phyloP scores from a whole-genome alignment of 768 basidiomycete genomes.

The Calocybe gangraenosa region DNA sequence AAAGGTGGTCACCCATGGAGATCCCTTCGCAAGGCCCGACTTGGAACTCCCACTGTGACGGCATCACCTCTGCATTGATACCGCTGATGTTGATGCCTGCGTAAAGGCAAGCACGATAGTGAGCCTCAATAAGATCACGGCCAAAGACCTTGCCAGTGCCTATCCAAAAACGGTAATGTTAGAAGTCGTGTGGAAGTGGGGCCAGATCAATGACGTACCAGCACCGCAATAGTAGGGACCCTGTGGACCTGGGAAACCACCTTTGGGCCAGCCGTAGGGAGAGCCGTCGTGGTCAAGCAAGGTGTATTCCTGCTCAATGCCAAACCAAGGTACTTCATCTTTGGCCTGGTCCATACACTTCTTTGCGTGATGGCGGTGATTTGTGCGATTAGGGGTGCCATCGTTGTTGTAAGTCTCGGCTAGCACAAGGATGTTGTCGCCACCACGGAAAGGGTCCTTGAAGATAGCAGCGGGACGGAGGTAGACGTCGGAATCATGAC shows the following conservation, averaged over 20 bases:
- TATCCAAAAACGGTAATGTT: conserved; percentile 22
- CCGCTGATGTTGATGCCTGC: conserved; percentile 96
- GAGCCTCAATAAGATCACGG: conserved; percentile 97
- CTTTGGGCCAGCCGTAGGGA: conserved; percentile 96
- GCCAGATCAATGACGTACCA: conserved; percentile 46
- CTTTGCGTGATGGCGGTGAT: conserved; percentile 89
- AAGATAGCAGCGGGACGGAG: conserved; percentile 96
- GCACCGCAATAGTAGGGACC: conserved; percentile 99
- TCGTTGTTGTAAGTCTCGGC: conserved; percentile 99
- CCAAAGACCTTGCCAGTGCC: conserved; percentile 97
- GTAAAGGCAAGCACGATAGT: conserved; percentile 96
- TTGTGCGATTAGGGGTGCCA: conserved; percentile 95
- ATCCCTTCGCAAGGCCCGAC: conserved; percentile 98
- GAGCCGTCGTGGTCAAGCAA: conserved; percentile 89
- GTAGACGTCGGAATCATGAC: conserved; percentile 94
- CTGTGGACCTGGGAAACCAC: conserved; percentile 99
- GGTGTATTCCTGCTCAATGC: conserved; percentile 99
- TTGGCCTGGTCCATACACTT: conserved; percentile 95
- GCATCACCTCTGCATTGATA: conserved; percentile 99
- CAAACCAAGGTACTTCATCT: conserved; percentile 86
- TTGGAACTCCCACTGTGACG: conserved; percentile 99
- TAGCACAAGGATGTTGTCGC: conserved; percentile 95
- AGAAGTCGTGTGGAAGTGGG: not conserved
- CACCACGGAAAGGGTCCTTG: conserved; percentile 99
- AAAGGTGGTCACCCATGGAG: conserved; percentile 98